Conservation (phyloP, 2,329 filamentous ascomycete genomes). For the Colletotrichum scovillei region DNA sequence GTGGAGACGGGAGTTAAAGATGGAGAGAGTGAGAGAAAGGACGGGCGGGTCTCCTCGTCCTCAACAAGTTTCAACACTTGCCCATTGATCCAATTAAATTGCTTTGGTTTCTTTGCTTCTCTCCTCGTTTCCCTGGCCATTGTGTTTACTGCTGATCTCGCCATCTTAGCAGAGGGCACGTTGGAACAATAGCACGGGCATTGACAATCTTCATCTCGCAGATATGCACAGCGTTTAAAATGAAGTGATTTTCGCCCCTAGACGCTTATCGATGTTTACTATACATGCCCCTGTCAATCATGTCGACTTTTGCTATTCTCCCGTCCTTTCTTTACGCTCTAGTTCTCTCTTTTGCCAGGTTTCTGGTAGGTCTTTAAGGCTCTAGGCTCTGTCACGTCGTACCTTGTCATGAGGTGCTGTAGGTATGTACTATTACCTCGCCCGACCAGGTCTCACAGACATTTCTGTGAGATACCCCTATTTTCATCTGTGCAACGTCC, state of each 20-base stretch:
- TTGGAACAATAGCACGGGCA: not conserved
- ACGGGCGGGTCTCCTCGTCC: slow-evolving; percentile 11
- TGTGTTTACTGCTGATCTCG: not conserved
- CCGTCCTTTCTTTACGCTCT: not conserved
- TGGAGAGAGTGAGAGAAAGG: not conserved
- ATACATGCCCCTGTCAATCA: slow-evolving; percentile 26
- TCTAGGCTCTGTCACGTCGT: no score
- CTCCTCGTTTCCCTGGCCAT: not conserved
- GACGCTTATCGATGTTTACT: slow-evolving; percentile 21
- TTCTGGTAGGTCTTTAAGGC: not conserved
- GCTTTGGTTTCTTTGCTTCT: slow-evolving; percentile 7
- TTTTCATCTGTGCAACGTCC: not conserved
- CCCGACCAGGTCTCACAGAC: not conserved
- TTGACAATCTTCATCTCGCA: slow-evolving; percentile 27
- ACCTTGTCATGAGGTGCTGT: no score
- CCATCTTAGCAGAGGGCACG: not conserved
- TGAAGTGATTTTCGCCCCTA: slow-evolving; percentile 34
- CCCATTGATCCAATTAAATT: slow-evolving; percentile 23
- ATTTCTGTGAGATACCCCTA: not conserved
- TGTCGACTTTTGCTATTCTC: not conserved
- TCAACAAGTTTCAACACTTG: slow-evolving; percentile 33
- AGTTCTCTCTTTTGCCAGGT: not conserved
- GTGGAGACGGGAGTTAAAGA: slow-evolving; percentile 5
- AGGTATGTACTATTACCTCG: no score
- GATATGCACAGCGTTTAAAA: slow-evolving; percentile 4